These are phyloP conservation scores for Poterioochromonas sp. DNA, from an alignment of 352 stramenopile species.

Conservation along the genomic window DNA sequence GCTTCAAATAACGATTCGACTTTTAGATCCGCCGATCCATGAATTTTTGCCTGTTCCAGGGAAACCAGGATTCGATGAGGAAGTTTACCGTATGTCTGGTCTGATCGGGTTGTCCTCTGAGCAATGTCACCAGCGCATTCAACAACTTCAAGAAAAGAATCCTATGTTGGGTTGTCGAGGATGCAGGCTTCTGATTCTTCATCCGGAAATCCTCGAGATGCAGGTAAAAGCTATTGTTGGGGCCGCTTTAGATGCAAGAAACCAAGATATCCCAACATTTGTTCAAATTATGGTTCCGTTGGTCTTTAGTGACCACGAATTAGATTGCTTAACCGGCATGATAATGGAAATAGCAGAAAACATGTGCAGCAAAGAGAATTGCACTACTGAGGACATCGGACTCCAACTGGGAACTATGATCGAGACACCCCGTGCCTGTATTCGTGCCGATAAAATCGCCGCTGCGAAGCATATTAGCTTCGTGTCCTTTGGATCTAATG, in stretches of 20 bases:
- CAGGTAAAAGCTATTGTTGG: constrained; percentile 17
- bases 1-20: neutral
- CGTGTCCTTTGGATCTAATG: constrained; percentile 63
- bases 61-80: neutral
- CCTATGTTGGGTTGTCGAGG: constrained; percentile 15
- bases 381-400: neutral
- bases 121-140: neutral
- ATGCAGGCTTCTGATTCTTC: neutral
- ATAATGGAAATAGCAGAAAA: neutral
- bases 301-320: constrained; percentile 26
- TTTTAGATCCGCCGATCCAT: constrained; percentile 1
- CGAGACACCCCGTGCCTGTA: constrained; percentile 9
- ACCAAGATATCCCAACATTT: neutral
- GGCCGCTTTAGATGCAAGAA: neutral
- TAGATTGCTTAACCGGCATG: neutral
- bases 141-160: constrained; percentile 20
- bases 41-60: constrained; percentile 2
- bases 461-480: constrained; percentile 47
- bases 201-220: constrained; percentile 25
- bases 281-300: constrained; percentile 23
- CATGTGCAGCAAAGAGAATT: neutral
- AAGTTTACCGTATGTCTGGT: neutral
- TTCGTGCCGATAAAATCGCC: constrained; percentile 23
- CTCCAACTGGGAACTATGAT: neutral
- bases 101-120: neutral